Conservation (phyloP, 2,329 filamentous ascomycete species). For the Plectosphaerella sp. region DNA sequence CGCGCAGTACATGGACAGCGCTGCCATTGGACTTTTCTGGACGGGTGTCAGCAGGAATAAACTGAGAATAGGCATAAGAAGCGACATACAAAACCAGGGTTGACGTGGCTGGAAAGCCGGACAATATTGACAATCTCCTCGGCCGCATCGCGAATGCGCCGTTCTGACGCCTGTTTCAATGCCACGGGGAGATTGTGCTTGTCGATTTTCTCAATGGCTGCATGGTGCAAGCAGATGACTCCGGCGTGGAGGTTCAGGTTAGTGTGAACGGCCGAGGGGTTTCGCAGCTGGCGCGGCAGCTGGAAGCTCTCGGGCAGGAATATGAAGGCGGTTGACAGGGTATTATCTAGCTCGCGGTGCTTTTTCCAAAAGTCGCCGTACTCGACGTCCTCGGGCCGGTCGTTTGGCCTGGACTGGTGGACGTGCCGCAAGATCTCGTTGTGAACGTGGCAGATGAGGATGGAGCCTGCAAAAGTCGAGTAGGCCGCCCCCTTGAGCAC, state of each 20-base stretch:
- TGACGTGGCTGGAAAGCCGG: constrained; percentile 69
- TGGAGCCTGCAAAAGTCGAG: constrained; percentile 66
- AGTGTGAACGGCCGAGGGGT: constrained; percentile 72
- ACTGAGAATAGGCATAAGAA: background rate
- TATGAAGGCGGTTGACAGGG: constrained; percentile 72
- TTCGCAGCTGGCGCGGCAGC: constrained; percentile 62
- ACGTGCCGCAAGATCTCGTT: constrained; percentile 78
- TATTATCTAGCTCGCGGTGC: constrained; percentile 78
- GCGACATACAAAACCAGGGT: constrained; percentile 58
- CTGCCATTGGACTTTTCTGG: constrained; percentile 73
- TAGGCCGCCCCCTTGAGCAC: constrained; percentile 59
- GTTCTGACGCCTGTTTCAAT: constrained; percentile 66
- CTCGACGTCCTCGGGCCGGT: constrained; percentile 68
- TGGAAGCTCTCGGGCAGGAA: constrained; percentile 72
- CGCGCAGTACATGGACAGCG: constrained; percentile 81
- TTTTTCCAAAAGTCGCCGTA: constrained; percentile 81
- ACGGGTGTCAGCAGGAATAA: constrained; percentile 4
- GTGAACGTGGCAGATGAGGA: constrained; percentile 74
- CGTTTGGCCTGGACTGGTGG: constrained; percentile 65
- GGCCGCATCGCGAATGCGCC: constrained; percentile 72
- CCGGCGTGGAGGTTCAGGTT: constrained; percentile 89
- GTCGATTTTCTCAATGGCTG: constrained; percentile 78
- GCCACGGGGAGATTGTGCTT: constrained; percentile 61
- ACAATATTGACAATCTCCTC: constrained; percentile 82
- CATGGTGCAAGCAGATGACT: constrained; percentile 84